Evolutionary conservation across 2,329 filamentous ascomycete genomes (phyloP), one percentile per base, ranked within the genome.

Genomic region (Apiospora arundinis): DNA sequence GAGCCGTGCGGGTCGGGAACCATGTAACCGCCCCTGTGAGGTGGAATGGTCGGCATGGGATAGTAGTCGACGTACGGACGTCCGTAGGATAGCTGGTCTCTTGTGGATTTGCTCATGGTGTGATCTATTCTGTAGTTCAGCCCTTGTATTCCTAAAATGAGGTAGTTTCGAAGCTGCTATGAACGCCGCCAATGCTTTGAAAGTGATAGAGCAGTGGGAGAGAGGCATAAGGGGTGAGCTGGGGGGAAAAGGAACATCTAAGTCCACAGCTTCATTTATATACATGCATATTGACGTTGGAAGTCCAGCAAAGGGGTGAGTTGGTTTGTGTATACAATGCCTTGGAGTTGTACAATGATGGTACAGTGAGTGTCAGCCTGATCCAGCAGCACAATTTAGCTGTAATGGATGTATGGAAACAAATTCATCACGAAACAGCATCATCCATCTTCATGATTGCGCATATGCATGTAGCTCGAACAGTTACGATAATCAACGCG

Each of bases 1-100:
- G 56, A 63, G 32, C 56, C 56, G 21, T 40, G 56, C 3, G 56
- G 56, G 1, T 63, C 56, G 32, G 32, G 56, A 5, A 63, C 12
- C 56, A 28, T n/a, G 32, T 11, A 23, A 18, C 28, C 56, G 4
- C 16, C 18, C 4, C 56, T 8, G 4, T 18, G 56, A 63, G 56
- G 56, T 16, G 56, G 56, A 1, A 40, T 40, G 21, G 18, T 18
- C 56, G 56, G 32, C 32, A 40, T 40, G 56, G 56, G 56, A 40
- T 63, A 63, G 32, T 63, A 63, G 56, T 63, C 56, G 8, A 37
- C 28, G 28, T 40, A 63, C 18, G 56, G 56, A 63, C 56, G 56
- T 23, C 56, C 56, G 32, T 37, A 37, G 18, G 18, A n/a, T 11
- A 28, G 21, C 5, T n/a, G 32, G 8, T 14, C 4, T 11, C 2